Base-by-base conservation (phyloP, 106 monocot genomes). In the Iris macrosiphon region DNA sequence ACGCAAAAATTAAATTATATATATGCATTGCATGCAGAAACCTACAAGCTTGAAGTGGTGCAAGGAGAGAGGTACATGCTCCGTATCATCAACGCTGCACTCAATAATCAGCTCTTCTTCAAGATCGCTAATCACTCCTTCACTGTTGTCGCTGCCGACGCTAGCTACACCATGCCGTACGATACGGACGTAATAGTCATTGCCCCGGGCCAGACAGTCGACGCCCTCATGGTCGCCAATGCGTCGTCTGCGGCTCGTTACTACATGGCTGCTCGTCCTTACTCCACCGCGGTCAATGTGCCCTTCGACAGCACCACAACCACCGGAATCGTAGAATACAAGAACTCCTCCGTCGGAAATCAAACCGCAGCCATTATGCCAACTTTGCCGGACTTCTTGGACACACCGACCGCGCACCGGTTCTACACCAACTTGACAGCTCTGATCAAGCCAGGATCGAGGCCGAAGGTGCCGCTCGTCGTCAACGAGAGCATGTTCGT, bases 41-140 rank as follows among this genome's bases (percentile, higher is more conserved):
- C 61, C 3, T 69, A 55, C 72, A 72, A 68, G 53, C 54, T 89
- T 16, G 37, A 59, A 6, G 80, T 89, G 3, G 59, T 17, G 18
- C 53, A 39, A 0, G 79, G 80, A 2, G 53, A 80, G 51, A 84
- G 71, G 8, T 89, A 89, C 71, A 9, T 89, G 59, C 68, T 89
- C 22, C 79, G 89, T 3, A 71, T 89, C 68, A 77, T 89, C 66
- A 89, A 80, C 64, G 79, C 89, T 39, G 89, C 89, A 7, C 64
- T 89, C 67, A 74, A 83, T 53, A 67, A 34, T 38, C 69, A 80
- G 55, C 59, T 79, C 65, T 89, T 89, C 83, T 89, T 77, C 74
- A 80, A 67, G 64, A 38, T 89, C 4, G 83, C 89, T 11, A 64
- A 77, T 10, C 89, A 89, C 70, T 22, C 10, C n/a, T 52, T 89